These are phyloP conservation scores for Iberis amara DNA, from an alignment of 441 rosid genomes.

Conservation along the genomic window DNA sequence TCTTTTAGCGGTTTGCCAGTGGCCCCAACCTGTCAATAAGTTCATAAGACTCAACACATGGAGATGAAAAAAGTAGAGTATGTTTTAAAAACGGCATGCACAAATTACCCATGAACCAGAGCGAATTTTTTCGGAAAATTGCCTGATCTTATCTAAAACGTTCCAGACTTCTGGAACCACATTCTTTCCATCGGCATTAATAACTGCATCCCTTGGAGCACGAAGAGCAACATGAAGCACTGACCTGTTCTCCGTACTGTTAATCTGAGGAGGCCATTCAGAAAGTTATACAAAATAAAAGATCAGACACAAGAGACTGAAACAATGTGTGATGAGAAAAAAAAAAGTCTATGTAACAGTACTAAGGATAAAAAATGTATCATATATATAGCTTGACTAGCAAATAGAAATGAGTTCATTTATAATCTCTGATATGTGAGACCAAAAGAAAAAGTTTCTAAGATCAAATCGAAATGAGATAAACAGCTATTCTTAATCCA, in stretches of 20 bases:
- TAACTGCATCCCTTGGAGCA: slow-evolving; percentile 72
- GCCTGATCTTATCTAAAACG: slow-evolving; percentile 78
- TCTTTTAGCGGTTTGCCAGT: slow-evolving; percentile 81
- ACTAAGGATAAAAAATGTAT: background rate
- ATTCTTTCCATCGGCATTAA: slow-evolving; percentile 75
- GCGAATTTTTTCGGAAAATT: slow-evolving; percentile 83
- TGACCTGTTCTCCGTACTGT: slow-evolving; percentile 83
- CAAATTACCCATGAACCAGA: slow-evolving; percentile 83
- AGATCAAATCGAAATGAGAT: slow-evolving; percentile 12
- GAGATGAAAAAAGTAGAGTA: slow-evolving; percentile 9
- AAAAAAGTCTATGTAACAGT: background rate
- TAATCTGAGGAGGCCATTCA: slow-evolving; percentile 50
- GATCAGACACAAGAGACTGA: slow-evolving; percentile 4
- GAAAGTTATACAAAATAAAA: slow-evolving; percentile 3
- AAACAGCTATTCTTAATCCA: background rate
- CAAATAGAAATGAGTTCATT: slow-evolving; percentile 1
- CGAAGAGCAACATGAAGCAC: slow-evolving; percentile 95
- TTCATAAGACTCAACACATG: slow-evolving; percentile 24
- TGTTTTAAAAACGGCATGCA: slow-evolving; percentile 10
- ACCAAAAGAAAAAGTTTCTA: background rate
- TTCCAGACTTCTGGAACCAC: slow-evolving; percentile 90
- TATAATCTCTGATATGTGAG: background rate
- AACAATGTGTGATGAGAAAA: background rate
- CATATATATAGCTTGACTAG: background rate
- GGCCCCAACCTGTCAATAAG: slow-evolving; percentile 74